These are phyloP conservation scores for Tylopilus plumbeoviolaceoides DNA, from an alignment of 768 basidiomycete genomes.

Conservation along the genomic window DNA sequence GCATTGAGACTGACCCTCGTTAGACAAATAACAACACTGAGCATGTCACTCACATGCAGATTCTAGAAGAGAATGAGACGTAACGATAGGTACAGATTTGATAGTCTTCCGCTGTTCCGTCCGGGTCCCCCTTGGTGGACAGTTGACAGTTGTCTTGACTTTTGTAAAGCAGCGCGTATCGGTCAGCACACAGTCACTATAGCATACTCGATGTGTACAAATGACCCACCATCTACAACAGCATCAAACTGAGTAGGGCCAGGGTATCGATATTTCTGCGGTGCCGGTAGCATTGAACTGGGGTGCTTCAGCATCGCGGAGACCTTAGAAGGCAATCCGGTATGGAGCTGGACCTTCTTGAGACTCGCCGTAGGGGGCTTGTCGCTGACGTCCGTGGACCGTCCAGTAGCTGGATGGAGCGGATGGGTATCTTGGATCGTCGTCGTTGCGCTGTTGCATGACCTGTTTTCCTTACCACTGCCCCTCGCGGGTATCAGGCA, in stretches of 20 bases:
- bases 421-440: background rate
- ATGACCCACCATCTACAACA: background rate
- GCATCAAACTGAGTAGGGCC: background rate
- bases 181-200: background rate
- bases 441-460: slow-evolving; percentile 1
- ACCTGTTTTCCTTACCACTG: slow-evolving; percentile 17
- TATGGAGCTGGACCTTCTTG: slow-evolving; percentile 2
- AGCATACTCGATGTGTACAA: background rate
- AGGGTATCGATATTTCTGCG: slow-evolving; percentile 2
- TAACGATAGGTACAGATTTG: background rate
- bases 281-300: slow-evolving; percentile 12
- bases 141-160: slow-evolving; percentile 3
- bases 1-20: slow-evolving; percentile 1
- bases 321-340: slow-evolving; percentile 3
- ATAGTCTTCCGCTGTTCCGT: slow-evolving; percentile 1
- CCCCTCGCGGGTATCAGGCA: slow-evolving; percentile 1
- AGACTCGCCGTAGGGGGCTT: slow-evolving; percentile 5
- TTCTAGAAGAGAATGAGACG: background rate
- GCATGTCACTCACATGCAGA: slow-evolving; percentile 6
- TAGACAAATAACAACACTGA: background rate
- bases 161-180: background rate
- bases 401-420: slow-evolving; percentile 5
- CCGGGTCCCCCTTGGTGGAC: slow-evolving; percentile 12
- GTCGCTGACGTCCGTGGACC: background rate
- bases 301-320: slow-evolving; percentile 4